phyloP scores from a whole-genome alignment of 1,284 basidiomycete genomes.

The Malassezia pachydermatis region DNA sequence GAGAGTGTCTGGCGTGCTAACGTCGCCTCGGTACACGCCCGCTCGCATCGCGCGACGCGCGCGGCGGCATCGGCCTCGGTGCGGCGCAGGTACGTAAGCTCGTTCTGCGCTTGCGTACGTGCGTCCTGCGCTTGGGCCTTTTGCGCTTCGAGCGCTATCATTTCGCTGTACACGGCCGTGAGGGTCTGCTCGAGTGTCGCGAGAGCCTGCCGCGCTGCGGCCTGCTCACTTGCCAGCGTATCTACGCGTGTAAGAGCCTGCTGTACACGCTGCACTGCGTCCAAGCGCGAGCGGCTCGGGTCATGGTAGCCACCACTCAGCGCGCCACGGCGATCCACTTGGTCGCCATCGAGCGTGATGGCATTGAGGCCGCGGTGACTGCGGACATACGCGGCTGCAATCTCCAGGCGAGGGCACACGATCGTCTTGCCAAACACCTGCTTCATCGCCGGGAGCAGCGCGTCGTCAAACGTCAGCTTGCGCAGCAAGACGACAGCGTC shows the following conservation, averaged over 20 bases:
- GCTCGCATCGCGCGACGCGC: constrained; percentile 60
- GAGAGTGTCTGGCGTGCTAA: constrained; percentile 59
- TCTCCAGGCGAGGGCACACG: constrained; percentile 80
- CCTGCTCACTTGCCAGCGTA: constrained; percentile 58
- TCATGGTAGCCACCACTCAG: constrained; percentile 95
- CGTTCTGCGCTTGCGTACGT: constrained; percentile 60
- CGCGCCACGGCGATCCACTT: constrained; percentile 89
- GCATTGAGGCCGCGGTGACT: constrained; percentile 74
- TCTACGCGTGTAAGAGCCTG: constrained; percentile 67
- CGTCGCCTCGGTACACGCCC: constrained; percentile 61
- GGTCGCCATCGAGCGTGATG: constrained; percentile 94
- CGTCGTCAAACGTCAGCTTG: constrained; percentile 68
- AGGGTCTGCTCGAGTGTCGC: constrained; percentile 74
- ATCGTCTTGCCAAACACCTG: constrained; percentile 98
- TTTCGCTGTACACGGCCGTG: constrained; percentile 63
- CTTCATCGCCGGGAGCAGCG: constrained; percentile 72
- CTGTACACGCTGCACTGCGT: constrained; percentile 68
- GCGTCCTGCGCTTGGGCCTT: constrained; percentile 63
- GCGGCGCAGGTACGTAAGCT: constrained; percentile 57
- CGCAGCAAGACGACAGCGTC: constrained; percentile 71
- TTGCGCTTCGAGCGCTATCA: constrained; percentile 63
- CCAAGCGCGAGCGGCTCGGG: constrained; percentile 74
- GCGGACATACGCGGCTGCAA: constrained; percentile 87
- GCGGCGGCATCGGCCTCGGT: constrained; percentile 64
- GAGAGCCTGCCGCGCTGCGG: constrained; percentile 65